Evolutionary conservation across 768 basidiomycete genomes (phyloP).

Genomic region (Panellus pusillus): DNA sequence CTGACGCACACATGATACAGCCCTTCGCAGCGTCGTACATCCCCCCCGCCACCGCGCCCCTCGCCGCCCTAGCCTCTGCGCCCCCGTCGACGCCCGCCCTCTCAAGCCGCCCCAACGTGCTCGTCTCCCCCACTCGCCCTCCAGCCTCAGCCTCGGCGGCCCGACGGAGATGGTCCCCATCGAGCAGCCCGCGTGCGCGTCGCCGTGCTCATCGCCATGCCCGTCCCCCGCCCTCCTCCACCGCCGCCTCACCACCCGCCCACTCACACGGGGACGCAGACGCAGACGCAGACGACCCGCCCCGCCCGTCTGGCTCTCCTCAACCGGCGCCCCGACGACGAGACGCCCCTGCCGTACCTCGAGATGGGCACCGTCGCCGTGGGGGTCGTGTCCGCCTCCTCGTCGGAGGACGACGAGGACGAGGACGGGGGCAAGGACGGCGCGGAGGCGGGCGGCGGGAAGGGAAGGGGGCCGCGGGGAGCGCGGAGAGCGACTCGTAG

Average conservation of each 20-base stretch:
- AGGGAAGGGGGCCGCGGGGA: not conserved
- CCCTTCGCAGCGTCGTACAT: constrained; percentile 26
- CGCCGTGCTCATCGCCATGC: constrained; percentile 49
- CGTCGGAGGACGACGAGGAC: not conserved
- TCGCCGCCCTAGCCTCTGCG: constrained; percentile 1
- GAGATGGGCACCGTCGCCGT: constrained; percentile 34
- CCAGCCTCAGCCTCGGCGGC: constrained; percentile 1
- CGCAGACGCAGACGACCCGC: constrained; percentile 4
- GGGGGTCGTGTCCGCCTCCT: constrained; percentile 10
- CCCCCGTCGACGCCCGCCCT: not conserved
- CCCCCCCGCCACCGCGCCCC: constrained; percentile 15
- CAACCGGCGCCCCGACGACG: constrained; percentile 18
- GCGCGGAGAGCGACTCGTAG: too few relatives aligned
- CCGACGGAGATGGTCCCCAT: not conserved
- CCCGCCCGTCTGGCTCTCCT: not conserved
- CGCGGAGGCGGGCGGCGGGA: not conserved
- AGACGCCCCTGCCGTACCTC: constrained; percentile 29
- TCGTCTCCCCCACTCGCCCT: not conserved
- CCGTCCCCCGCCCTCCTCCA: constrained; percentile 22
- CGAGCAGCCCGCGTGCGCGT: constrained; percentile 33
- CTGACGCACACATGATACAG: not conserved
- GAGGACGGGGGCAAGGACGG: not conserved
- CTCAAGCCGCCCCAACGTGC: not conserved
- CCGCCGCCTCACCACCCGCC: not conserved
- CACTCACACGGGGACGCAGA: not conserved